Conservation (phyloP, 345 rosid species). For the Eucalyptus polybractea region DNA sequence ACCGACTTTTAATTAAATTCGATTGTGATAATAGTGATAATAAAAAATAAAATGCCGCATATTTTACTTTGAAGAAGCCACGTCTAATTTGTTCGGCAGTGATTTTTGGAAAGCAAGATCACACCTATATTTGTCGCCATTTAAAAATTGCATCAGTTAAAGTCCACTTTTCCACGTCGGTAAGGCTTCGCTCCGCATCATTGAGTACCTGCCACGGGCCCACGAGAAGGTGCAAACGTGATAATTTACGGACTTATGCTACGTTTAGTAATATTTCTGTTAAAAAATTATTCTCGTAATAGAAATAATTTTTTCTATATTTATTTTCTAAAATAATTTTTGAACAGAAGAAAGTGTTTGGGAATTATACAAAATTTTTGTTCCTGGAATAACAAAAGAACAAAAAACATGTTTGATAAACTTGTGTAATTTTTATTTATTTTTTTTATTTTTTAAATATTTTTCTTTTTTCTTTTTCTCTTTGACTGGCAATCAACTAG, state of each 20-base stretch:
- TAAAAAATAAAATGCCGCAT: background rate
- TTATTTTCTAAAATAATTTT: too few relatives aligned
- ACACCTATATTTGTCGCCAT: background rate
- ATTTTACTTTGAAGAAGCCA: background rate
- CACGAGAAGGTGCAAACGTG: too few relatives aligned
- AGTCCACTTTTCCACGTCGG: background rate
- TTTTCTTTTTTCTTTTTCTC: too few relatives aligned
- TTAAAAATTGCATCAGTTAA: background rate
- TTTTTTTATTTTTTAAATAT: too few relatives aligned
- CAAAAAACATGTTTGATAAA: accelerated
- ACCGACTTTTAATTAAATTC: background rate
- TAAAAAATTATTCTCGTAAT: accelerated
- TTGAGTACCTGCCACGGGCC: too few relatives aligned
- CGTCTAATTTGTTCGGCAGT: background rate
- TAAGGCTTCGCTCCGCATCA: too few relatives aligned
- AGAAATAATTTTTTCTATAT: too few relatives aligned
- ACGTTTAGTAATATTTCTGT: accelerated
- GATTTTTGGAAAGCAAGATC: background rate
- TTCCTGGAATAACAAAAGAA: accelerated
- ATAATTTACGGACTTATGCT: too few relatives aligned
- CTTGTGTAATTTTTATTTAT: too few relatives aligned
- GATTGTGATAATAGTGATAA: background rate
- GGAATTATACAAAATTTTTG: too few relatives aligned
- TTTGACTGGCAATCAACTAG: accelerated
- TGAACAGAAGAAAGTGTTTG: accelerated